These are phyloP conservation scores for Auricularia auricula-judae DNA, from an alignment of 768 basidiomycete genomes.

Conservation along the genomic window DNA sequence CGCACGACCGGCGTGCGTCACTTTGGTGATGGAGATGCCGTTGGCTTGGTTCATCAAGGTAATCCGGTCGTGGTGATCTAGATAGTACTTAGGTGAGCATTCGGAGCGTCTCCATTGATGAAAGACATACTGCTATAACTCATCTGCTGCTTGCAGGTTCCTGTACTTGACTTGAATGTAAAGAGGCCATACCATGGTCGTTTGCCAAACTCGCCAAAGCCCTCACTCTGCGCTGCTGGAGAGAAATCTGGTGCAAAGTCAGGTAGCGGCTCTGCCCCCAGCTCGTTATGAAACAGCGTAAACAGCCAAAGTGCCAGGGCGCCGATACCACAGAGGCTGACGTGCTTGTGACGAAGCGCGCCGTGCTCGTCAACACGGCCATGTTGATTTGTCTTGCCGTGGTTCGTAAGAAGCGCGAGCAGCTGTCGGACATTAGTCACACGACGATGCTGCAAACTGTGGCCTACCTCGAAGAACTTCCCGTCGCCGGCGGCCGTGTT, in stretches of 20 bases:
- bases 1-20: constrained; percentile 20
- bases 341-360: constrained; percentile 17
- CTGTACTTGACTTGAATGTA: constrained; percentile 13
- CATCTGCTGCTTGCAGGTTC: constrained; percentile 12
- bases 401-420: background rate
- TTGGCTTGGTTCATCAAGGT: constrained; percentile 16
- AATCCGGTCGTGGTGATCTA: constrained; percentile 20
- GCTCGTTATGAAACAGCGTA: constrained; percentile 16
- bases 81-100: background rate
- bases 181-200: constrained; percentile 19
- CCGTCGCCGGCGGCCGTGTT: too few relatives aligned
- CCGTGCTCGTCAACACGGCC: constrained; percentile 23
- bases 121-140: constrained; percentile 20
- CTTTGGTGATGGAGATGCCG: constrained; percentile 17
- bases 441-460: too few relatives aligned
- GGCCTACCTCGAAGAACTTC: too few relatives aligned
- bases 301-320: constrained; percentile 20
- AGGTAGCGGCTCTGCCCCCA: constrained; percentile 12
- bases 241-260: constrained; percentile 20
- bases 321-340: constrained; percentile 21
- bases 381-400: constrained; percentile 2
- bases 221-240: background rate
- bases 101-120: background rate
- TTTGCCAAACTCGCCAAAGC: constrained; percentile 17
- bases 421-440: background rate